Evolutionary conservation across 2,329 filamentous ascomycete genomes (phyloP).

Genomic region (Neopestalotiopsis clavispora): DNA sequence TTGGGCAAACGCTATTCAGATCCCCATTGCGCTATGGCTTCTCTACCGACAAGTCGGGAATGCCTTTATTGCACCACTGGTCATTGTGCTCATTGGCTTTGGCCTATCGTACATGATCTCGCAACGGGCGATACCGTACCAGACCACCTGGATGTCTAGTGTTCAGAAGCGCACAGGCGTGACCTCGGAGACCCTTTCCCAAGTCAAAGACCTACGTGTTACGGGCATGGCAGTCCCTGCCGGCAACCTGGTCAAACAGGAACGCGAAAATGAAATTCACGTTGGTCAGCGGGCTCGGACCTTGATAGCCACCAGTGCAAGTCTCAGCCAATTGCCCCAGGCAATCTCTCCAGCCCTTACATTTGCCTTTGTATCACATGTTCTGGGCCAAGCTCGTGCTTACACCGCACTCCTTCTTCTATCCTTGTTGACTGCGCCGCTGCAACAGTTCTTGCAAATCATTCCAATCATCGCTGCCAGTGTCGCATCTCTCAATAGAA

Average conservation of each 20-base stretch:
- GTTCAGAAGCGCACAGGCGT: slow-evolving; percentile 29
- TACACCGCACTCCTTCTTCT: slow-evolving; percentile 10
- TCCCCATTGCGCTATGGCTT: slow-evolving; percentile 14
- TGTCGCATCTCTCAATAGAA: slow-evolving; percentile 4
- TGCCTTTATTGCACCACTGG: slow-evolving; percentile 23
- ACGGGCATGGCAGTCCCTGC: slow-evolving; percentile 39
- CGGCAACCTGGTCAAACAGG: slow-evolving; percentile 34
- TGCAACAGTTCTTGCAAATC: slow-evolving; percentile 8
- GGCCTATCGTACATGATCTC: slow-evolving; percentile 4
- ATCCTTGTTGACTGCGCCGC: background rate
- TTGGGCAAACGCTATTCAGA: slow-evolving; percentile 27
- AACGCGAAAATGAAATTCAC: slow-evolving; percentile 40
- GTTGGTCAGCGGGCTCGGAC: slow-evolving; percentile 34
- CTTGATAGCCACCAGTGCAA: background rate
- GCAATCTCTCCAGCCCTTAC: slow-evolving; percentile 6
- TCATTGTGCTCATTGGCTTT: slow-evolving; percentile 17
- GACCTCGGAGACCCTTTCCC: slow-evolving; percentile 34
- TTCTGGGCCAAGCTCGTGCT: slow-evolving; percentile 1
- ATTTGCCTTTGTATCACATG: slow-evolving; percentile 6
- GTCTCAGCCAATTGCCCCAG: background rate
- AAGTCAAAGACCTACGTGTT: slow-evolving; percentile 46
- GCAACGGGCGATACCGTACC: slow-evolving; percentile 17
- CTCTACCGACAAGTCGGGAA: slow-evolving; percentile 9
- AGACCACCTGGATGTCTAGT: slow-evolving; percentile 29
- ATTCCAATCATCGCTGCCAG: background rate